A percentile compares a stretch with the other conserved stretches of the same genome.
Evolutionary conservation across 1,139 yeast species (phyloP).

Genomic region (Suhomyces panamericanus): DNA sequence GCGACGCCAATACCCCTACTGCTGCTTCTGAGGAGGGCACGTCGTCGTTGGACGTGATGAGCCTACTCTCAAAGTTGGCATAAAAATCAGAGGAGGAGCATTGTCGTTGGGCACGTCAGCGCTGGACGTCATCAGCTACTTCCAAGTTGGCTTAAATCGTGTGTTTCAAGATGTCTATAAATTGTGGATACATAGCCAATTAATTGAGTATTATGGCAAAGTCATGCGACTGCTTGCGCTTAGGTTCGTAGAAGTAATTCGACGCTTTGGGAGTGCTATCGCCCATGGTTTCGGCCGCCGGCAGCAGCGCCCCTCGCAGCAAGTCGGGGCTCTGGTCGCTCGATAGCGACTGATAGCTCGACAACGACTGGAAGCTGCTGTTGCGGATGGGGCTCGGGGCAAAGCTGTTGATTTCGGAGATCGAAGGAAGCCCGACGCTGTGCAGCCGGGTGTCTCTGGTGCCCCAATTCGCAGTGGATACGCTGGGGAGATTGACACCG

Average conservation of each 20-base stretch:
- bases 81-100: too few species aligned
- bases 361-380: not conserved
- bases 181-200: constrained; percentile 1
- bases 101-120: too few species aligned
- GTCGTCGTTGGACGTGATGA: constrained; percentile 29
- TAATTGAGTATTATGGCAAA: constrained; percentile 8
- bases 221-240: constrained; percentile 4
- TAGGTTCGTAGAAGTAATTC: constrained; percentile 7
- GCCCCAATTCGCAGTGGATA: not conserved
- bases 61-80: constrained; percentile 37
- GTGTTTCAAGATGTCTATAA: constrained; percentile 2
- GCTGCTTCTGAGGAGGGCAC: constrained; percentile 16
- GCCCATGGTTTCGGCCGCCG: not conserved
- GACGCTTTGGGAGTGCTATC: constrained; percentile 1
- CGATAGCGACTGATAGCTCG: not conserved
- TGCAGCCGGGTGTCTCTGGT: not conserved
- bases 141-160: not conserved
- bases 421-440: not conserved
- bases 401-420: not conserved
- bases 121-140: too few species aligned
- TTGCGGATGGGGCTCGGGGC: not conserved
- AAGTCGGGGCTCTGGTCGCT: not conserved
- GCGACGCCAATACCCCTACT: not conserved
- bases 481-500: constrained; percentile 2
- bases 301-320: not conserved